Evolutionary conservation across 371 early-diverging fungal species (phyloP).

Genomic region (Mortierella sp.): DNA sequence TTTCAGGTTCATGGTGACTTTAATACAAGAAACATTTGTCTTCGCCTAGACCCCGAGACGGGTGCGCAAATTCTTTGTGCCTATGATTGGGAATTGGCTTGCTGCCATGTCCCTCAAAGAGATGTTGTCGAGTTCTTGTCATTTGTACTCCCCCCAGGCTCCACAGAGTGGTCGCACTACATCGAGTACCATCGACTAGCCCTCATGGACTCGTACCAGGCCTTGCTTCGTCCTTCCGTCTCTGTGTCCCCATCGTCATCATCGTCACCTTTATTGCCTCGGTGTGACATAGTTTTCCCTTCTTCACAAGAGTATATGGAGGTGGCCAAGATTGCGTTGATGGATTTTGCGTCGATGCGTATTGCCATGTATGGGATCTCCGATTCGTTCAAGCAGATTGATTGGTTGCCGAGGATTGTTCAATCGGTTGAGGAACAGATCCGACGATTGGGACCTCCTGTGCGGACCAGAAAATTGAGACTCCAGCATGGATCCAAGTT

Average conservation of each 20-base stretch:
- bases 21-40: slow-evolving; percentile 47
- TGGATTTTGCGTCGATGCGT: slow-evolving; percentile 48
- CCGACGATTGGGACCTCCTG: slow-evolving; percentile 22
- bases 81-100: slow-evolving; percentile 51
- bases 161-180: slow-evolving; percentile 44
- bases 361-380: slow-evolving; percentile 50
- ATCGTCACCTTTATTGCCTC: background rate
- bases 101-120: slow-evolving; percentile 50
- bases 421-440: slow-evolving; percentile 30
- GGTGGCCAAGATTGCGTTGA: slow-evolving; percentile 44
- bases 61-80: slow-evolving; percentile 38
- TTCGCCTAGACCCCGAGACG: slow-evolving; percentile 28
- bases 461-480: background rate
- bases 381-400: slow-evolving; percentile 43
- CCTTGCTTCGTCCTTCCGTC: background rate
- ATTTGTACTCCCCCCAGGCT: slow-evolving; percentile 52
- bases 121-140: slow-evolving; percentile 52
- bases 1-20: slow-evolving; percentile 47
- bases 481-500: slow-evolving; percentile 30
- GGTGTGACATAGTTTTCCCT: slow-evolving; percentile 12
- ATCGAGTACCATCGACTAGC: slow-evolving; percentile 52
- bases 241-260: background rate
- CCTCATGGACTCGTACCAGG: slow-evolving; percentile 25
- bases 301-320: slow-evolving; percentile 38
- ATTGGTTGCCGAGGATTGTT: slow-evolving; percentile 45